These are phyloP conservation scores for Salvia rosmarinus DNA, from an alignment of 257 asterid species.

Conservation along the genomic window DNA sequence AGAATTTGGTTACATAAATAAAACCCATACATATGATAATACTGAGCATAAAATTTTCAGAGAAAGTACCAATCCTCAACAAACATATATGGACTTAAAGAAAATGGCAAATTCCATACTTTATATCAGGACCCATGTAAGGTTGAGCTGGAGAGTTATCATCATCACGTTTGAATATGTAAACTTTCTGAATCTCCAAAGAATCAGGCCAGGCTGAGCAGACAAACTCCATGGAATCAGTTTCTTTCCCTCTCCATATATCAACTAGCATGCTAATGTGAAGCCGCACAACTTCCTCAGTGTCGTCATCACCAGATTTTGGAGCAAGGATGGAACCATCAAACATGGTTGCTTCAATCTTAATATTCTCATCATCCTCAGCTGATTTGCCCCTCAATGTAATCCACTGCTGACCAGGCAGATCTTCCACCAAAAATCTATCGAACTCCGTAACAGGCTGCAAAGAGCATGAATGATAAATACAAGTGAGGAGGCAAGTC, in stretches of 20 bases:
- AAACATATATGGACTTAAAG: not conserved
- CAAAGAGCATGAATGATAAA: not conserved
- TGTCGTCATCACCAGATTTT: constrained; percentile 39
- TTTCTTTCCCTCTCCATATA: constrained; percentile 53
- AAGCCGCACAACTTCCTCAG: constrained; percentile 41
- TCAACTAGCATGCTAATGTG: constrained; percentile 60
- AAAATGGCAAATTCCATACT: constrained; percentile 31
- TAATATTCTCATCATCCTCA: constrained; percentile 52
- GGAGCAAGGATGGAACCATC: constrained; percentile 44
- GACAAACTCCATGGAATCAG: constrained; percentile 49
- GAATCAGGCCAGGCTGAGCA: constrained; percentile 67
- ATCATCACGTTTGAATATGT: constrained; percentile 36
- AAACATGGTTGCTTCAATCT: constrained; percentile 65
- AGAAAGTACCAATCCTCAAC: not conserved
- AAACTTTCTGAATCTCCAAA: constrained; percentile 60
- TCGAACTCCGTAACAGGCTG: constrained; percentile 47
- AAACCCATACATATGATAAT: not conserved
- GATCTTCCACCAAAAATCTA: constrained; percentile 51
- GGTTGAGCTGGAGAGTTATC: constrained; percentile 42
- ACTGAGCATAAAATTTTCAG: not conserved
- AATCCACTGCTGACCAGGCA: constrained; percentile 59
- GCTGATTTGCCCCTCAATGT: constrained; percentile 44
- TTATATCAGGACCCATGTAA: constrained; percentile 66
- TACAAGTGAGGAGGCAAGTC: not conserved
- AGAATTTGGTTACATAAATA: constrained; percentile 12